Conservation (phyloP, 805 yeast genomes). For the Cyberlindnera nakhonratchasimensis region DNA sequence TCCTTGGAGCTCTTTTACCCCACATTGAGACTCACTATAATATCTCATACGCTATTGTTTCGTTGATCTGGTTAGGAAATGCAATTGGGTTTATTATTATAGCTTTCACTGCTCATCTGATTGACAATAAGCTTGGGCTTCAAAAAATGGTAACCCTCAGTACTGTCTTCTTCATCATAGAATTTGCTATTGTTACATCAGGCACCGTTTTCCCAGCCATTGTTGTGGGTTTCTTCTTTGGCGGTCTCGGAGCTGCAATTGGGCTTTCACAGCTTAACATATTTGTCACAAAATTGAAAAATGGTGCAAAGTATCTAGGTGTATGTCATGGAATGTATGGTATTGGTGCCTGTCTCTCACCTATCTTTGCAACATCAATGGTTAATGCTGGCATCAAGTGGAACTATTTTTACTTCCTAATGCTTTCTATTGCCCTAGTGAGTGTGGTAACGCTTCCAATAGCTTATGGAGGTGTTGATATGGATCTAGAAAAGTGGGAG, state of each 20-base stretch:
- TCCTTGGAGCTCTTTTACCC: constrained; percentile 57
- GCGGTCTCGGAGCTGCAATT: constrained; percentile 54
- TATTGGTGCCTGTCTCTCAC: constrained; percentile 58
- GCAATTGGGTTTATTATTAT: constrained; percentile 52
- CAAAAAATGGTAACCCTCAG: constrained; percentile 39
- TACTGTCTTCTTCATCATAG: constrained; percentile 31
- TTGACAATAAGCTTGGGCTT: constrained; percentile 40
- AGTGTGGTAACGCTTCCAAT: constrained; percentile 33
- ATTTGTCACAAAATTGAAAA: constrained; percentile 41
- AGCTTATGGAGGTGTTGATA: constrained; percentile 44
- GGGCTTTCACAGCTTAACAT: constrained; percentile 49
- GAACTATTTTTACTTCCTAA: constrained; percentile 49
- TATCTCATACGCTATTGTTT: constrained; percentile 48
- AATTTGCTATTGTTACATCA: constrained; percentile 43
- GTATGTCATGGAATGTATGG: constrained; percentile 60
- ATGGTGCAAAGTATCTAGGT: constrained; percentile 48
- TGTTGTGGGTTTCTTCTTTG: constrained; percentile 48
- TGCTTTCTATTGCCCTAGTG: constrained; percentile 39
- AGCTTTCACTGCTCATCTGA: constrained; percentile 43
- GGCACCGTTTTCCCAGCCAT: constrained; percentile 48
- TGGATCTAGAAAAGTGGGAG: constrained; percentile 32
- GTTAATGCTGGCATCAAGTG: constrained; percentile 50
- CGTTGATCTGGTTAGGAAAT: constrained; percentile 54
- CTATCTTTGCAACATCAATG: constrained; percentile 54
- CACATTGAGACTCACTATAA: constrained; percentile 45